Evolutionary conservation across 176 grass and related monocot species (phyloP).

Genomic region (Dactylis glomerata): DNA sequence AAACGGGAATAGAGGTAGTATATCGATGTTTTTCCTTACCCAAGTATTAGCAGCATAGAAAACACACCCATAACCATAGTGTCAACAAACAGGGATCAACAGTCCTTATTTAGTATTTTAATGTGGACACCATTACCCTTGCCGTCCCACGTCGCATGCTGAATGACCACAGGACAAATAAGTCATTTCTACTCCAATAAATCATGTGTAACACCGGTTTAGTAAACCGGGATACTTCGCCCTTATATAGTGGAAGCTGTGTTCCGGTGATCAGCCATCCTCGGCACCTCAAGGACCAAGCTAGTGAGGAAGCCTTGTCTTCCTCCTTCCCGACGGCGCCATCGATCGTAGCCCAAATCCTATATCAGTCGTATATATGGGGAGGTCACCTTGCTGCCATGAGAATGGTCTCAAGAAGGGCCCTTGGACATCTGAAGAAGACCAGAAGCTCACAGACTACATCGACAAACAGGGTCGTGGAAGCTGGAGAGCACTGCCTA

Average conservation of each 20-base stretch:
- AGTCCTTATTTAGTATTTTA: not conserved
- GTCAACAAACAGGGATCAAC: not conserved
- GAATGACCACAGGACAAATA: slow-evolving; percentile 11
- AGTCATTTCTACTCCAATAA: slow-evolving; percentile 25
- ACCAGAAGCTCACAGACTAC: slow-evolving; percentile 65
- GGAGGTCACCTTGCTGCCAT: slow-evolving; percentile 73
- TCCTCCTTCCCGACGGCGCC: slow-evolving; percentile 44
- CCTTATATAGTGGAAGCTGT: slow-evolving; percentile 44
- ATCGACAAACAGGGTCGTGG: slow-evolving; percentile 75
- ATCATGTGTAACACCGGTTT: not conserved
- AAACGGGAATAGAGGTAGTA: too few species aligned
- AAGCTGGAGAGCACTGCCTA: slow-evolving; percentile 87
- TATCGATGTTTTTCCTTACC: not conserved
- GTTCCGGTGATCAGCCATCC: slow-evolving; percentile 58
- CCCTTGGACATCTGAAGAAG: slow-evolving; percentile 90
- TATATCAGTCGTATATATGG: slow-evolving; percentile 52
- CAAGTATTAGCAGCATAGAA: not conserved
- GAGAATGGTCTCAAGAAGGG: slow-evolving; percentile 93
- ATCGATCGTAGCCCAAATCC: not conserved
- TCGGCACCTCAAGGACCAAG: slow-evolving; percentile 20
- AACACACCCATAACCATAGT: not conserved
- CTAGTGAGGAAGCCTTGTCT: slow-evolving; percentile 25
- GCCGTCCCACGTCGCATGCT: not conserved
- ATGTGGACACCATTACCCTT: not conserved
- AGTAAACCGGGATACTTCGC: not conserved